These are phyloP conservation scores for Fraxinus paxiana DNA, from an alignment of 305 asterid species.

Conservation along the genomic window DNA sequence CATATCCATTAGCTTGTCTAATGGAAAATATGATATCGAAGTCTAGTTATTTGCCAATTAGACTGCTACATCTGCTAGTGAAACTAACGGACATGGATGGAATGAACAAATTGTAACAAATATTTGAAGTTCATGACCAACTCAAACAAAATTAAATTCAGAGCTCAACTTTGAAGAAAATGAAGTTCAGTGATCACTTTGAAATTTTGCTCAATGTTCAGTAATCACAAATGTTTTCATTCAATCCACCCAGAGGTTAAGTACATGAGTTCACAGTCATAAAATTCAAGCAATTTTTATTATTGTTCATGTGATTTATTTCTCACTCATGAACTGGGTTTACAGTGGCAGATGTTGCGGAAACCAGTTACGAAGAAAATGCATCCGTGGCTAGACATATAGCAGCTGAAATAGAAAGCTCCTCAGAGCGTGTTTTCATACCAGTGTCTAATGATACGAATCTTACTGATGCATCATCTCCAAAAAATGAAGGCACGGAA, in stretches of 20 bases:
- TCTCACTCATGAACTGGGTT: constrained; percentile 25
- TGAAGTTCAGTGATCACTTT: background rate
- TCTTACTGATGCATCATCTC: constrained; percentile 19
- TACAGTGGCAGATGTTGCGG: constrained; percentile 32
- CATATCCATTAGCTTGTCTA: background rate
- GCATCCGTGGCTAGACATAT: constrained; percentile 21
- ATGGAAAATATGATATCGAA: background rate
- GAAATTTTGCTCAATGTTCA: background rate
- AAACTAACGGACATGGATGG: background rate
- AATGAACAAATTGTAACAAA: background rate
- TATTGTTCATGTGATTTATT: constrained; percentile 20
- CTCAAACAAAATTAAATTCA: background rate
- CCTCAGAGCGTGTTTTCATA: constrained; percentile 23
- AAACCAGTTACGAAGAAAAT: constrained; percentile 21
- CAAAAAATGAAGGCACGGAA: constrained; percentile 18
- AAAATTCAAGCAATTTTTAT: background rate
- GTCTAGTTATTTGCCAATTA: background rate
- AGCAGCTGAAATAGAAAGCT: constrained; percentile 24
- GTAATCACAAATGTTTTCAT: background rate
- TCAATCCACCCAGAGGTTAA: background rate
- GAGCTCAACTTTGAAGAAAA: background rate
- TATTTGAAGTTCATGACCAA: background rate
- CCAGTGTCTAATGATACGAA: background rate
- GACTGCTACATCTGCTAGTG: background rate
- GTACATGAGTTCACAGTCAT: background rate